phyloP scores from a whole-genome alignment of 805 yeast genomes.

The Metschnikowia kofuensis region DNA sequence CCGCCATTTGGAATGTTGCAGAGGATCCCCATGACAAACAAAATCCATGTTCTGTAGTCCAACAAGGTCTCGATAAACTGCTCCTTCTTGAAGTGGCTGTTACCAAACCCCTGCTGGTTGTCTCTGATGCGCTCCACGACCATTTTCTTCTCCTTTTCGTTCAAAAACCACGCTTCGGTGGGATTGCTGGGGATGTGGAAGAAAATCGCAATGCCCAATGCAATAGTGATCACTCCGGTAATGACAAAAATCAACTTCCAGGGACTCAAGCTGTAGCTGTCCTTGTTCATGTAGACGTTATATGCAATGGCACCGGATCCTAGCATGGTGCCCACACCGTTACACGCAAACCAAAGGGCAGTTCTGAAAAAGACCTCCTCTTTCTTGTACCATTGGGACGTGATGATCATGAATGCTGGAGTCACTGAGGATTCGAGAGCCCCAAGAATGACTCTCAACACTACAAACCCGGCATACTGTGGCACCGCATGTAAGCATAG shows the following conservation, averaged over 20 bases:
- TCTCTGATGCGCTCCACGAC: constrained; percentile 19
- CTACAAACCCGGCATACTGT: constrained; percentile 11
- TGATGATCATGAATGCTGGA: constrained; percentile 32
- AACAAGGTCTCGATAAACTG: constrained; percentile 37
- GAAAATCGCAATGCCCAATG: constrained; percentile 16
- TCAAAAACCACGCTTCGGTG: constrained; percentile 30
- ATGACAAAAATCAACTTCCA: constrained; percentile 35
- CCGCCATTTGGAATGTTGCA: constrained; percentile 52
- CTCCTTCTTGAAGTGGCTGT: constrained; percentile 32
- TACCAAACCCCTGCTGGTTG: constrained; percentile 44
- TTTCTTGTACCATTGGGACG: constrained; percentile 54
- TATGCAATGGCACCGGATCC: constrained; percentile 48
- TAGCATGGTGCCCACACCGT: constrained; percentile 28
- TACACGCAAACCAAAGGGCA: constrained; percentile 32
- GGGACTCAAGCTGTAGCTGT: constrained; percentile 40
- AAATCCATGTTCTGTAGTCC: constrained; percentile 34
- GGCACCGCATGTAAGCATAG: constrained; percentile 11
- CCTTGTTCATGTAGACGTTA: constrained; percentile 43
- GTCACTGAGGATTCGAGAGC: constrained; percentile 11
- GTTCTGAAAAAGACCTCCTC: constrained; percentile 33
- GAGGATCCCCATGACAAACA: constrained; percentile 10
- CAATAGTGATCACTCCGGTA: constrained; percentile 29
- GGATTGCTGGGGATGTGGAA: constrained; percentile 36
- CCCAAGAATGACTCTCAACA: constrained; percentile 10
- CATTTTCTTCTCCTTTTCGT: constrained; percentile 27